Conservation (phyloP, 2,329 filamentous ascomycete species). For the Pestalotiopsis sp. region DNA sequence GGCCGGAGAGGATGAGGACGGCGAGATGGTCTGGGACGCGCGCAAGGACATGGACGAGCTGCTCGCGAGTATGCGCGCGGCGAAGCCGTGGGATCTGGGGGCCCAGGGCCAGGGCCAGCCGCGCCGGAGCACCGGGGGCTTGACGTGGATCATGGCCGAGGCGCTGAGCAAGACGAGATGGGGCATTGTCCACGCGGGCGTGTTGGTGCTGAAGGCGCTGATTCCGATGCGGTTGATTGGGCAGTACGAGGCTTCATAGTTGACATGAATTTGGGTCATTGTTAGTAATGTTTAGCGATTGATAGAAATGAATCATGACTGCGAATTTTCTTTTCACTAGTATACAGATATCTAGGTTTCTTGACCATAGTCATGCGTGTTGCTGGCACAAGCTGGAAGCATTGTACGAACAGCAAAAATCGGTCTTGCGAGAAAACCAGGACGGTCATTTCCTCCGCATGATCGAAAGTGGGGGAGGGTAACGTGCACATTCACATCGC, state of each 20-base stretch:
- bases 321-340: neutral
- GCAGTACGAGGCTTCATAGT: conserved; percentile 10
- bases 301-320: too few relatives aligned
- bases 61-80: conserved; percentile 40
- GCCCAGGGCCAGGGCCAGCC: conserved; percentile 40
- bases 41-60: conserved; percentile 50
- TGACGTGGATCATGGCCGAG: conserved; percentile 59
- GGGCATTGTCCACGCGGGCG: conserved; percentile 65
- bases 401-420: too few relatives aligned
- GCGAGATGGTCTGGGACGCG: conserved; percentile 54
- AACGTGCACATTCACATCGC: too few relatives aligned
- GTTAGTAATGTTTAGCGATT: neutral
- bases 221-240: conserved; percentile 26
- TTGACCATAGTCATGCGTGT: too few relatives aligned
- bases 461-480: too few relatives aligned
- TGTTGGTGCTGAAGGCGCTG: conserved; percentile 50
- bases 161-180: conserved; percentile 60
- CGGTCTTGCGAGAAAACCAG: too few relatives aligned
- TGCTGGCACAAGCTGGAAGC: too few relatives aligned
- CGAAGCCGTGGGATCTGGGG: conserved; percentile 39
- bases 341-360: too few relatives aligned
- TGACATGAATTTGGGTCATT: neutral
- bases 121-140: conserved; percentile 51
- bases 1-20: conserved; percentile 35
- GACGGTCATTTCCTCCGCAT: too few relatives aligned